phyloP scores from a whole-genome alignment of 306 rosid species.

The Vigna radiata region DNA sequence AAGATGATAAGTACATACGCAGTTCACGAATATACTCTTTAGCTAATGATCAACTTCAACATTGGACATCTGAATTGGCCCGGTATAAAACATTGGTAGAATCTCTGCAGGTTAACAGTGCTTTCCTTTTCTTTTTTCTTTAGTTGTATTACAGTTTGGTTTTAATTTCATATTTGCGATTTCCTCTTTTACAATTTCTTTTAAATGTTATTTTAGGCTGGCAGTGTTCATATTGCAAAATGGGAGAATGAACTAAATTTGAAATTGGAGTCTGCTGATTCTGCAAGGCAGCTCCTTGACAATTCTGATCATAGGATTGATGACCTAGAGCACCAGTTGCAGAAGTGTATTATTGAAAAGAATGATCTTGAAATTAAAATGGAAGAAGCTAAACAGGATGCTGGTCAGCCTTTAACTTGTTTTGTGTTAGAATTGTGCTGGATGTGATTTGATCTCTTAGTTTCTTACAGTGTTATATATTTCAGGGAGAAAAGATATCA shows the following conservation, averaged over 20 bases:
- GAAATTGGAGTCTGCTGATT: slow-evolving; percentile 73
- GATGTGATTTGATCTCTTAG: slow-evolving; percentile 43
- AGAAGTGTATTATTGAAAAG: slow-evolving; percentile 69
- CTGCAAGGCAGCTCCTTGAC: slow-evolving; percentile 63
- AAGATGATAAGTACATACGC: slow-evolving; percentile 80
- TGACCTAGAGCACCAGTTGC: slow-evolving; percentile 86
- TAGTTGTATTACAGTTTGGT: slow-evolving; percentile 4
- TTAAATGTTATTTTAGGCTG: slow-evolving; percentile 63
- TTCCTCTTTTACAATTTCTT: slow-evolving; percentile 26
- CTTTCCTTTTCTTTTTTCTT: slow-evolving; percentile 26
- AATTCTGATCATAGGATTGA: slow-evolving; percentile 63
- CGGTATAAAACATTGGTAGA: slow-evolving; percentile 67
- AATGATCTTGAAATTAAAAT: slow-evolving; percentile 79
- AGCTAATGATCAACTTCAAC: slow-evolving; percentile 90
- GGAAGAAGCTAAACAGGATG: slow-evolving; percentile 92
- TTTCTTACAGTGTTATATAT: slow-evolving; percentile 47
- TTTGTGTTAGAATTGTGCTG: slow-evolving; percentile 39
- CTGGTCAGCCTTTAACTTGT: slow-evolving; percentile 57
- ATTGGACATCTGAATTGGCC: slow-evolving; percentile 81
- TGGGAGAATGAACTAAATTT: slow-evolving; percentile 81
- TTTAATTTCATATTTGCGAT: slow-evolving; percentile 33
- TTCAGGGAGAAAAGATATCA: slow-evolving; percentile 93
- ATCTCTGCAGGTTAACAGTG: slow-evolving; percentile 74
- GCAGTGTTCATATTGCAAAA: slow-evolving; percentile 68
- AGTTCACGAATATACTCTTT: slow-evolving; percentile 72